Evolutionary conservation across 2,329 filamentous ascomycete species (phyloP).

Genomic region (Xylaria sp.): DNA sequence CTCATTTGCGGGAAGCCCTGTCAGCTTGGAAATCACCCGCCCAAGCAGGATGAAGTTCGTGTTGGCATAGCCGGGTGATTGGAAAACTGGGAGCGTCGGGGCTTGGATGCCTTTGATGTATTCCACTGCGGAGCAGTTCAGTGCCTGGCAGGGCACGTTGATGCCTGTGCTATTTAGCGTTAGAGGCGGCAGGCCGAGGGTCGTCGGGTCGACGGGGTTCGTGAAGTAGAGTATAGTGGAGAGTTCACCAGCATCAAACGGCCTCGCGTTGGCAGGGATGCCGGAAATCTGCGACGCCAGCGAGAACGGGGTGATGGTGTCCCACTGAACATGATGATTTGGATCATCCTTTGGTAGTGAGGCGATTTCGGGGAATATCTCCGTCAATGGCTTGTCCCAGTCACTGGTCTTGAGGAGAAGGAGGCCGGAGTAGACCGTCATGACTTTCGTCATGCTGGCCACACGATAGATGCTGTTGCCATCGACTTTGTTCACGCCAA

Average conservation of each 20-base stretch:
- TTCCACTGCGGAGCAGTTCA: slow-evolving; percentile 39
- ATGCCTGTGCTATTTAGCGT: slow-evolving; percentile 31
- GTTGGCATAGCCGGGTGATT: slow-evolving; percentile 43
- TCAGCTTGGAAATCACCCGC: slow-evolving; percentile 40
- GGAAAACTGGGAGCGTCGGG: slow-evolving; percentile 42
- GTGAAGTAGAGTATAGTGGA: slow-evolving; percentile 28
- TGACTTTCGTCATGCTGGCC: slow-evolving; percentile 55
- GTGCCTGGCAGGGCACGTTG: slow-evolving; percentile 20
- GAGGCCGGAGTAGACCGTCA: slow-evolving; percentile 54
- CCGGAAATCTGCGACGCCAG: slow-evolving; percentile 51
- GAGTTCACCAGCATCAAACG: slow-evolving; percentile 38
- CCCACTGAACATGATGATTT: slow-evolving; percentile 47
- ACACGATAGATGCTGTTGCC: slow-evolving; percentile 57
- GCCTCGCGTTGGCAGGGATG: slow-evolving; percentile 43
- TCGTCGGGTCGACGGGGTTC: slow-evolving; percentile 30
- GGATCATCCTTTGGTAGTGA: slow-evolving; percentile 34
- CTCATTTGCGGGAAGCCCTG: slow-evolving; percentile 35
- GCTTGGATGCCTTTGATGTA: slow-evolving; percentile 46
- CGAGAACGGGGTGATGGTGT: slow-evolving; percentile 50
- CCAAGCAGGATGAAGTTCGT: slow-evolving; percentile 46
- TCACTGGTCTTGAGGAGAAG: slow-evolving; percentile 50
- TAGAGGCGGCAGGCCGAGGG: slow-evolving; percentile 34
- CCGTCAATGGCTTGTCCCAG: slow-evolving; percentile 51
- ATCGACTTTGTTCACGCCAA: slow-evolving; percentile 53
- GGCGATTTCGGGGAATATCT: slow-evolving; percentile 49